Evolutionary conservation across 1,139 yeast genomes (phyloP).

Genomic region (Candida freyschussii): DNA sequence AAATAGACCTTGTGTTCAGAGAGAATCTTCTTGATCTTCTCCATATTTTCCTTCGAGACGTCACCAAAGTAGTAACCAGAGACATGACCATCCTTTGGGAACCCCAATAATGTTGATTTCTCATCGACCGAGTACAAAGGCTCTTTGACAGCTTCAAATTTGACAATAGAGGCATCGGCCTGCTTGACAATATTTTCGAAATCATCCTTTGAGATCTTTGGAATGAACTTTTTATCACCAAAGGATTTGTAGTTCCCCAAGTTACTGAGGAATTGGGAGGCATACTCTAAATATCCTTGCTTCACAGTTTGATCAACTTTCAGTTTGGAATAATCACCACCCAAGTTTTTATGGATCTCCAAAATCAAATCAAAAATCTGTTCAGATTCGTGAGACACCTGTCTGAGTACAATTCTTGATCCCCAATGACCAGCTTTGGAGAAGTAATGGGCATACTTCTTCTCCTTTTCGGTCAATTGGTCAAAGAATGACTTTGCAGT

Average conservation of each 20-base stretch:
- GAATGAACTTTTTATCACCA: constrained; percentile 84
- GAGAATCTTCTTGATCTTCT: constrained; percentile 57
- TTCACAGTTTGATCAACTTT: constrained; percentile 34
- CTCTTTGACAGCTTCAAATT: constrained; percentile 42
- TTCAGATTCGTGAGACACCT: constrained; percentile 84
- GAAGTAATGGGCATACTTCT: constrained; percentile 75
- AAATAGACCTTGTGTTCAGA: constrained; percentile 65
- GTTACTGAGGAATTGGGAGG: constrained; percentile 74
- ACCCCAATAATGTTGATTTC: constrained; percentile 56
- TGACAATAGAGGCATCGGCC: constrained; percentile 31
- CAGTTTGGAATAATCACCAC: constrained; percentile 46
- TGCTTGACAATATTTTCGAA: constrained; percentile 42
- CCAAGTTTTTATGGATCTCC: constrained; percentile 46
- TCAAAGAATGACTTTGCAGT: constrained; percentile 43
- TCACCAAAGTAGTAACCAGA: constrained; percentile 64
- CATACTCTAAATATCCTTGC: constrained; percentile 63
- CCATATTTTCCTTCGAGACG: constrained; percentile 55
- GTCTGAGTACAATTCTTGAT: constrained; percentile 69
- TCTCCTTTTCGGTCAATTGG: constrained; percentile 46
- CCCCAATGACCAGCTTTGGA: constrained; percentile 83
- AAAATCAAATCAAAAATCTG: constrained; percentile 64
- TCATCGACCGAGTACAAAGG: constrained; percentile 49
- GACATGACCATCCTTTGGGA: constrained; percentile 71
- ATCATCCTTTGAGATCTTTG: constrained; percentile 44
- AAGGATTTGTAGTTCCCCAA: constrained; percentile 86